These are phyloP conservation scores for Aphanocladium album DNA, from an alignment of 2,329 filamentous ascomycete species.

Conservation along the genomic window DNA sequence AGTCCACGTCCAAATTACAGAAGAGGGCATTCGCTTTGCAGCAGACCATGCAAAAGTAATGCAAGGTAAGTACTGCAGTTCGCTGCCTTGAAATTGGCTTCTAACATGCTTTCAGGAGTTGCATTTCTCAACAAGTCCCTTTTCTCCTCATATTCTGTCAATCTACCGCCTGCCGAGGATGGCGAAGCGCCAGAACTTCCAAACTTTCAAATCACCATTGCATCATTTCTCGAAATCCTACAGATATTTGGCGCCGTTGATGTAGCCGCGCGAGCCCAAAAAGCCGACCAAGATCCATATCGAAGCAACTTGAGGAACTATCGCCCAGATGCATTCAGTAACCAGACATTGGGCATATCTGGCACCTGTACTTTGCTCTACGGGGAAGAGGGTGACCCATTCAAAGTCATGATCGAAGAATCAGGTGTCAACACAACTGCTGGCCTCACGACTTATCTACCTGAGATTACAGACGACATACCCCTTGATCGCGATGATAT, in stretches of 20 bases:
- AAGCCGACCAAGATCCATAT: slow-evolving; percentile 55
- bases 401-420: slow-evolving; percentile 84
- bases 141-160: slow-evolving; percentile 79
- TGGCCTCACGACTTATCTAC: slow-evolving; percentile 81
- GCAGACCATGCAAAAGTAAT: slow-evolving; percentile 86
- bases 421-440: slow-evolving; percentile 83
- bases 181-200: slow-evolving; percentile 46
- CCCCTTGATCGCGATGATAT: slow-evolving; percentile 79
- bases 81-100: slow-evolving; percentile 5
- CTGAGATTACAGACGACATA: slow-evolving; percentile 71
- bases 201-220: slow-evolving; percentile 80
- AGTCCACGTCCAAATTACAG: slow-evolving; percentile 67
- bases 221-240: slow-evolving; percentile 84
- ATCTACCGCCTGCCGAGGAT: slow-evolving; percentile 36
- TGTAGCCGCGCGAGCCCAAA: slow-evolving; percentile 52
- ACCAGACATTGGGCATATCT: slow-evolving; percentile 74
- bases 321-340: slow-evolving; percentile 71
- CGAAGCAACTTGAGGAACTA: slow-evolving; percentile 58
- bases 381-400: slow-evolving; percentile 64
- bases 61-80: slow-evolving; percentile 58
- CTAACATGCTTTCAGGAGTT: slow-evolving; percentile 26
- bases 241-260: slow-evolving; percentile 92
- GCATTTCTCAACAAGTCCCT: slow-evolving; percentile 84
- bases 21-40: slow-evolving; percentile 80
- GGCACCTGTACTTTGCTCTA: slow-evolving; percentile 86